Evolutionary conservation across 352 stramenopile genomes (phyloP), one percentile per base, ranked within the genome.

Genomic region (Hyaloperonospora brassicae): DNA sequence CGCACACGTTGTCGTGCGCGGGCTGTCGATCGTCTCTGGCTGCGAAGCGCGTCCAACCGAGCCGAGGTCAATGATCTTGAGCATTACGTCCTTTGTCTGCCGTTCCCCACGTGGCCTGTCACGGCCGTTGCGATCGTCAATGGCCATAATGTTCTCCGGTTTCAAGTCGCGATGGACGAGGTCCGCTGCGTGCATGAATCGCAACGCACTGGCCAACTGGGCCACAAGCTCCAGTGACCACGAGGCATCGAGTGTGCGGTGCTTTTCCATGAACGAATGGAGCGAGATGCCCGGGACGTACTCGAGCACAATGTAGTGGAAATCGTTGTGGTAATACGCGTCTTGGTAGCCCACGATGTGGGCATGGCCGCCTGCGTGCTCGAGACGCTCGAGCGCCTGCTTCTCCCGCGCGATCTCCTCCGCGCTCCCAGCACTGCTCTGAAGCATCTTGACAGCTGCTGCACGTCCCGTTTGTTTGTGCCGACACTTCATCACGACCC

Each of bases 31-130:
- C 1, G 36, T 40, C 25, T 65, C 62, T 0, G 53, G 62, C 24
- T 52, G 21, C 0, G 61, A 72, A 7, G 54, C 50, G 2, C 50
- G 51, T 12, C 76, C 76, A 2, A 83, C 81, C n/a, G 80, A 89
- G 3, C 86, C 86, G 64, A 95, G 93, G 66, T 95, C 86, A 41
- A 93, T 93, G 38, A 95, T 76, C 57, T 95, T 95, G 49, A 93
- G 64, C 24, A 54, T 62, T 0, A 86, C 60, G 2, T 70, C 49
- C 35, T 84, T 58, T 34, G 59, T 58, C 13, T 46, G 23, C 13
- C 27, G 43, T 45, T 8, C 21, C 17, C 17, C 17, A 17, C 17
- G 17, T 17, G 17, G 17, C 17, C 17, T 17, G 17, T 17, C 17
- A 0, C 62, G 55, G 11, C 34, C 14, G 22, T 54, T 44, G 11